Evolutionary conservation across 148 eudicot species (phyloP), one percentile per base, ranked within the genome.

Genomic region (Nepenthes mirabilis): DNA sequence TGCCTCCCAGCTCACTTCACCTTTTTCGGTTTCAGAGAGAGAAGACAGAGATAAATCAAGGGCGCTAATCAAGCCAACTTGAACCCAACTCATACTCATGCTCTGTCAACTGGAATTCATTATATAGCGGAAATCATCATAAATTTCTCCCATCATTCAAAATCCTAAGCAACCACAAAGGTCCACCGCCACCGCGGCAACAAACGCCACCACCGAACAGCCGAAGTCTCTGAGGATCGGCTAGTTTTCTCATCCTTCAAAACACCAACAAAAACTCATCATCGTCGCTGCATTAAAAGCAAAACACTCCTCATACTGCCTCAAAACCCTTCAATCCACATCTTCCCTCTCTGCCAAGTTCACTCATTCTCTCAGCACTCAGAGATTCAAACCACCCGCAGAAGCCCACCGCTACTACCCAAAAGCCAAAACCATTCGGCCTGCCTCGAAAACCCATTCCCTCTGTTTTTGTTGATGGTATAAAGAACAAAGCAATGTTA

Each of bases 1-100:
- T 75, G 75, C 63, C 43, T 37, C 75, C 52, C 79, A 75, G 75
- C 79, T 67, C 71, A 75, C 58, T 32, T 32, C 36, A 4, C 66
- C 52, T 56, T 58, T 40, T 43, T 11, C 14, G 58, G 37, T 34
- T 11, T 12, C 40, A 49, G 36, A 37, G 37, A 47, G 45, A 7
- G 34, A 51, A 9, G 59, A 36, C 1, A 11, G 2, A n/a, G 68
- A 68, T 70, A 58, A 2, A 63, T 72, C 70, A 66, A 57, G 63
- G 77, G 70, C 82, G 82, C 75, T 64, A 77, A 74, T 77, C 75
- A 77, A 77, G 82, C 72, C 66, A 65, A 76, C 65, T 57, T 72
- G 65, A 67, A 52, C 64, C 70, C 82, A 74, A 57, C 77, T 77
- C 81, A 77, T 62, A 2, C 10, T 48, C 8, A 23, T 56, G 35